phyloP scores from a whole-genome alignment of 495 filamentous ascomycete genomes.

The Aspergillus heteromorphus region DNA sequence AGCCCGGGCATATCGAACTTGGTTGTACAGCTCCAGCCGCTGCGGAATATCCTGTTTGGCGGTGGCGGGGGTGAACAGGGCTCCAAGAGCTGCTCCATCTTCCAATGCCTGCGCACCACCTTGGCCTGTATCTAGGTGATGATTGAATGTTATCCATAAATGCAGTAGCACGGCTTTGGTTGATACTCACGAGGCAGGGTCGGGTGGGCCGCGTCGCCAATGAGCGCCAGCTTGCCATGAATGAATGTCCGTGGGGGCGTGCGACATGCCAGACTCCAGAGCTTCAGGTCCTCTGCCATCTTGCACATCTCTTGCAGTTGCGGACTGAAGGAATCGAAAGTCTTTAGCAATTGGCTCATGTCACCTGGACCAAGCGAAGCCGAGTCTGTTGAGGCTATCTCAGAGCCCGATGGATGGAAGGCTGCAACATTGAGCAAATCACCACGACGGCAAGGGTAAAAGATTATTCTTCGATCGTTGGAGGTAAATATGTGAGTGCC shows the following conservation, averaged over 20 bases:
- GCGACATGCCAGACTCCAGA: conserved; percentile 44
- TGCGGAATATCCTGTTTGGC: conserved; percentile 12
- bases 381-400: background rate
- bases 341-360: conserved; percentile 17
- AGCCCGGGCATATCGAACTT: conserved; percentile 15
- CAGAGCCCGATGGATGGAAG: conserved; percentile 26
- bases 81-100: conserved; percentile 38
- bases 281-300: conserved; percentile 40
- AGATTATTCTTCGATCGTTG: conserved; percentile 29
- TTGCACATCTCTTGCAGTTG: conserved; percentile 18
- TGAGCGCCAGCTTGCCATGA: conserved; percentile 35
- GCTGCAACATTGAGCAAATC: conserved; percentile 40
- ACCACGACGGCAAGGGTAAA: conserved; percentile 41
- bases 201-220: conserved; percentile 47
- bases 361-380: conserved; percentile 11
- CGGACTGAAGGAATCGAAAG: conserved; percentile 14
- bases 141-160: background rate
- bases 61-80: conserved; percentile 16
- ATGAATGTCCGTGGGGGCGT: conserved; percentile 29
- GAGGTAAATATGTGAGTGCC: conserved; percentile 25
- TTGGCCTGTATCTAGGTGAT: conserved; percentile 37
- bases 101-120: conserved; percentile 44
- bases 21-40: conserved; percentile 17
- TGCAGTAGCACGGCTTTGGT: background rate
- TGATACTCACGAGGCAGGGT: conserved; percentile 24